phyloP scores from a whole-genome alignment of 768 basidiomycete species.

The Leucocoprinus sp. region DNA sequence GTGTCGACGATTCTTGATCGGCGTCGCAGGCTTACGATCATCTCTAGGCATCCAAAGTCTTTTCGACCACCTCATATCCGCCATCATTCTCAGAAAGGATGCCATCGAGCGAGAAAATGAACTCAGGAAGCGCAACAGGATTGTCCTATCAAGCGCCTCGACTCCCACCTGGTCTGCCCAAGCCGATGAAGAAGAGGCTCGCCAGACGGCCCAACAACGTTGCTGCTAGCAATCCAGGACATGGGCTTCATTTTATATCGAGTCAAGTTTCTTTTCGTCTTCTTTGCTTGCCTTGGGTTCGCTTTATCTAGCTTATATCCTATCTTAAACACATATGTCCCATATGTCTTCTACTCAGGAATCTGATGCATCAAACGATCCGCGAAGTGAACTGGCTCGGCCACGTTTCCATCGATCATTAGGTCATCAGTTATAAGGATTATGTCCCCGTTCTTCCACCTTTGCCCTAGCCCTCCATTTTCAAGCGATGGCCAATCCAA shows the following conservation, averaged over 20 bases:
- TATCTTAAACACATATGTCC: slow-evolving; percentile 30
- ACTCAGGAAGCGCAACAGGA: slow-evolving; percentile 73
- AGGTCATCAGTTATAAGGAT: too few relatives aligned
- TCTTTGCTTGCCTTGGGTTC: slow-evolving; percentile 22
- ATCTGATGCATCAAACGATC: slow-evolving; percentile 9
- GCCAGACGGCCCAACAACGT: slow-evolving; percentile 35
- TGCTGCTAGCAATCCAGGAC: slow-evolving; percentile 47
- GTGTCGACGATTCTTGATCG: slow-evolving; percentile 12
- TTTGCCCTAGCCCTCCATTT: slow-evolving; percentile 13
- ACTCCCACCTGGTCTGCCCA: slow-evolving; percentile 73
- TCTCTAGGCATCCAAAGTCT: slow-evolving; percentile 66
- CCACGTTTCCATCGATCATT: slow-evolving; percentile 1
- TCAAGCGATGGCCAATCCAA: slow-evolving; percentile 43
- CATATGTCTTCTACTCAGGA: slow-evolving; percentile 4
- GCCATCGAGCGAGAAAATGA: slow-evolving; percentile 77
- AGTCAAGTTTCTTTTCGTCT: slow-evolving; percentile 10
- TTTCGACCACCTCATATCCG: slow-evolving; percentile 71
- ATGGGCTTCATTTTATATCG: slow-evolving; percentile 13
- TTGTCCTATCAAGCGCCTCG: slow-evolving; percentile 56
- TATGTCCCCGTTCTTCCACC: slow-evolving; percentile 10
- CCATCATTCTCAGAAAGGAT: slow-evolving; percentile 74
- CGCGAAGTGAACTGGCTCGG: not conserved
- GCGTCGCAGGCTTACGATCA: slow-evolving; percentile 6
- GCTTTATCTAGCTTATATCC: slow-evolving; percentile 37
- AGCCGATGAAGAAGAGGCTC: slow-evolving; percentile 73